Evolutionary conservation across 73 alveolate genomes (phyloP), one percentile per base, ranked within the genome.

Genomic region (Paramecium bursaria): DNA sequence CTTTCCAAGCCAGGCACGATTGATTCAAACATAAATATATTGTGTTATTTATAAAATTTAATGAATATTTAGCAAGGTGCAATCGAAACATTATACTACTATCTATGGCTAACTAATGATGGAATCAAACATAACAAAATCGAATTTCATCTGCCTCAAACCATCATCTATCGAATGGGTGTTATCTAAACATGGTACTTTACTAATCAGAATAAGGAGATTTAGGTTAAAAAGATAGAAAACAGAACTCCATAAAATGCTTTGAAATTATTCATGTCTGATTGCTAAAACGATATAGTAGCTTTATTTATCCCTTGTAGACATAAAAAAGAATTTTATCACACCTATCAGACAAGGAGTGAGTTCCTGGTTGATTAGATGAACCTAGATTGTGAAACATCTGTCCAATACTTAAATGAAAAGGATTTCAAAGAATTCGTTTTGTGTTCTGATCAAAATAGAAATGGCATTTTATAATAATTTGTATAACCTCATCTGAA

Each of bases 131-230:
- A 42, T 15, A 67, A 67, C 13, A 67, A 67, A 67, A 47, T 67
- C 0, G 82, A 67, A 10, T 67, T 67, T 22, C 55, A 35, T 33
- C 57, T 67, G 4, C 82, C 82, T 15, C 42, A 67, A n/a, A 67
- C 82, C 22, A 25, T 67, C 27, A 67, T 67, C 17, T 67, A 67
- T 47, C 33, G 82, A 42, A 39, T 67, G 14, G 82, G 82, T 15
- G 26, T 67, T n/a, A 67, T 67, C 21, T 14, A 67, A 44, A 57
- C 82, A 15, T 67, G 82, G 82, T 67, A 67, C n/a, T 67, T 67
- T 47, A 67, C 82, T 2, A 11, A n/a, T 10, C 19, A 35, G 39
- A 35, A 42, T 15, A 7, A 5, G 11, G 82, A 67, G 21, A 67
- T 67, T n/a, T 19, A 25, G 6, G 82, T 67, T 0, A 67, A 67